phyloP scores from a whole-genome alignment of 2,329 filamentous ascomycete genomes.

The Sarocladiaceae sp. region DNA sequence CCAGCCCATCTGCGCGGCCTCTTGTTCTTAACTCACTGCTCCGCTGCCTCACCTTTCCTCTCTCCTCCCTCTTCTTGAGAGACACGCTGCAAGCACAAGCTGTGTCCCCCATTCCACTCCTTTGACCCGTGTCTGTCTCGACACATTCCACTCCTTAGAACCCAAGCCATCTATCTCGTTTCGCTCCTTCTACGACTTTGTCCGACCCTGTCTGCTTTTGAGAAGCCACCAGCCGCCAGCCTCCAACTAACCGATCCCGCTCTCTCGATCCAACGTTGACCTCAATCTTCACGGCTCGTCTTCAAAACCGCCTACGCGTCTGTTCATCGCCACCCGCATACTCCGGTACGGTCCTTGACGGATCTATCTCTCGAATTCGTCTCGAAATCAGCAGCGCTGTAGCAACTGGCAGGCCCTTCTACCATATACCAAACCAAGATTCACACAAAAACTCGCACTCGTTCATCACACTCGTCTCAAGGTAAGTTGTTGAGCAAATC shows the following conservation, averaged over 20 bases:
- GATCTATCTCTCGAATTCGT: slow-evolving; percentile 1
- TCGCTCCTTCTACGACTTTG: slow-evolving; percentile 11
- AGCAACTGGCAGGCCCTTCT: slow-evolving; percentile 1
- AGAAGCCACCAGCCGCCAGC: background rate
- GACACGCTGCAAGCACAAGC: slow-evolving; percentile 10
- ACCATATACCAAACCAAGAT: background rate
- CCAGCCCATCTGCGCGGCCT: slow-evolving; percentile 5
- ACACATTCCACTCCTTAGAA: slow-evolving; percentile 15
- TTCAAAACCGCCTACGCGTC: slow-evolving; percentile 6
- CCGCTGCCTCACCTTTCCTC: slow-evolving; percentile 4
- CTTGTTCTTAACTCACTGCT: slow-evolving; percentile 6
- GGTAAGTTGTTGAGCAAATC: too few species aligned
- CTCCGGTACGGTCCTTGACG: slow-evolving; percentile 3
- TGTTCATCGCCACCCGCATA: background rate
- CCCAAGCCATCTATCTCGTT: slow-evolving; percentile 10
- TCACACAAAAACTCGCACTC: too few species aligned
- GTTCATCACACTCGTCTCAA: too few species aligned
- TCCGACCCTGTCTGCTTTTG: slow-evolving; percentile 10
- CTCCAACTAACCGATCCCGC: background rate
- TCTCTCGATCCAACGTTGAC: slow-evolving; percentile 6
- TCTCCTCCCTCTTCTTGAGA: slow-evolving; percentile 5
- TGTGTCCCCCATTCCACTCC: slow-evolving; percentile 12
- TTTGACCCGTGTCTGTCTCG: slow-evolving; percentile 10
- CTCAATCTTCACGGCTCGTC: slow-evolving; percentile 3
- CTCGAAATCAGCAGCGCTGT: slow-evolving; percentile 8